Conservation (phyloP, 495 filamentous ascomycete genomes). For the Penicillium tannophilum region DNA sequence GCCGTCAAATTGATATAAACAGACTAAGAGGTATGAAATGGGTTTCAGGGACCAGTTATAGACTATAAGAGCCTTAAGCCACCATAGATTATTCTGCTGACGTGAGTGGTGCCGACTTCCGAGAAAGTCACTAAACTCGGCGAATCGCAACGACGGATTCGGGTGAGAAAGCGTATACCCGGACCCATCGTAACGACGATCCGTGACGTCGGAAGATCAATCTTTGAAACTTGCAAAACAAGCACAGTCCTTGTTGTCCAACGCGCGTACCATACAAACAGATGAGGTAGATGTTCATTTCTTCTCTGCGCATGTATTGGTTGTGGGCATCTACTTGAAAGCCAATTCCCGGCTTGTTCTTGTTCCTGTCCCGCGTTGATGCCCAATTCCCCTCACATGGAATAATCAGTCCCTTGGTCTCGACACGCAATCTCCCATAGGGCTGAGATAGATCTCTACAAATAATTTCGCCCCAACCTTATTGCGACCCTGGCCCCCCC, state of each 20-base stretch:
- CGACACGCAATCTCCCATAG: not conserved
- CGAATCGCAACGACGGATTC: not conserved
- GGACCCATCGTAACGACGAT: not conserved
- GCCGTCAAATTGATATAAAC: not conserved
- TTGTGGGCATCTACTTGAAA: not conserved
- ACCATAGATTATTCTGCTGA: not conserved
- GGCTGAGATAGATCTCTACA: not conserved
- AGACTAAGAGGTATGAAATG: not conserved
- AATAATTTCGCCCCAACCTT: not conserved
- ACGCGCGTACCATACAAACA: not conserved
- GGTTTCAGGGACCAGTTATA: not conserved
- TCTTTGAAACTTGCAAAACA: not conserved
- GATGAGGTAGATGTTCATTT: not conserved
- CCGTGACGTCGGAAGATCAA: not conserved
- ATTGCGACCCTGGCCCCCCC: not conserved
- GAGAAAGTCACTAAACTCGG: conserved; percentile 1
- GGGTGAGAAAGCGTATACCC: not conserved
- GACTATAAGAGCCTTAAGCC: not conserved
- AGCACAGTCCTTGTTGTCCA: not conserved
- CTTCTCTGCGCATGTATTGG: not conserved
- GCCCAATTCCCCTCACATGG: conserved; percentile 5
- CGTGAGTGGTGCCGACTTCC: conserved; percentile 4
- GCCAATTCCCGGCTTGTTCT: not conserved
- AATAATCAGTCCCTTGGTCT: not conserved
- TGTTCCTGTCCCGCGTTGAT: not conserved